Evolutionary conservation across 208 protist species (phyloP), one percentile per base, ranked within the genome.

Genomic region (Leishmania mexicana): DNA sequence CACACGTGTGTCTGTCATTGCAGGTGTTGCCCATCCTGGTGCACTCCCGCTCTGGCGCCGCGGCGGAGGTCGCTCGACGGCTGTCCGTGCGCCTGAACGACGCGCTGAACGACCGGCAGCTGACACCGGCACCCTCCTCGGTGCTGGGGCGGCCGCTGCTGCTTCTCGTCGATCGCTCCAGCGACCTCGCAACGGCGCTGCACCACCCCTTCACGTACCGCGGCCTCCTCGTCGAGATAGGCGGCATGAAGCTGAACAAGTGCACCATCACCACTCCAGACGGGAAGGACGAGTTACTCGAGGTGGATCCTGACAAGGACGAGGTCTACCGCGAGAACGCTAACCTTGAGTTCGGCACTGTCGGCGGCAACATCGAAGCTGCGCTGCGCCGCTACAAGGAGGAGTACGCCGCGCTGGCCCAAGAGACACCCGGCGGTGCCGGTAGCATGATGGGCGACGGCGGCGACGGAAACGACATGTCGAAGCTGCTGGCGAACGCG

Each of bases 141-240:
- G 79, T 89, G 72, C 87, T 94, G 45, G 91, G 92, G 24, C 86
- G 95, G 24, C 94, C 96, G 68, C 83, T 98, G 79, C 87, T 98
- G 19, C 88, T 98, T 73, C 79, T 98, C 42, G 89, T 92, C 17
- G 96, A 98, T 77, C 93, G 96, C 38, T 78, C 88, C 35, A 93
- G 85, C 73, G 96, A 98, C 83, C 72, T 98, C 40, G 91, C 94
- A 38, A 92, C 92, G 21, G 89, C 91, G 47, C 87, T 98, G 49
- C 92, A 96, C 85, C 96, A 98, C 86, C 93, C 94, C 17, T 98
- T 97, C 85, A 92, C 92, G 45, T 98, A 98, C 82, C 94, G 93
- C 65, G 93, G 93, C 40, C 84, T 98, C 19, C 83, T 98, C 10
- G 85, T 94, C 13, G 96, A 98, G 79, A 70, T 92, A 31, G 89